Evolutionary conservation across 345 rosid species (phyloP), one percentile per base, ranked within the genome.

Genomic region (Gossypium turneri): DNA sequence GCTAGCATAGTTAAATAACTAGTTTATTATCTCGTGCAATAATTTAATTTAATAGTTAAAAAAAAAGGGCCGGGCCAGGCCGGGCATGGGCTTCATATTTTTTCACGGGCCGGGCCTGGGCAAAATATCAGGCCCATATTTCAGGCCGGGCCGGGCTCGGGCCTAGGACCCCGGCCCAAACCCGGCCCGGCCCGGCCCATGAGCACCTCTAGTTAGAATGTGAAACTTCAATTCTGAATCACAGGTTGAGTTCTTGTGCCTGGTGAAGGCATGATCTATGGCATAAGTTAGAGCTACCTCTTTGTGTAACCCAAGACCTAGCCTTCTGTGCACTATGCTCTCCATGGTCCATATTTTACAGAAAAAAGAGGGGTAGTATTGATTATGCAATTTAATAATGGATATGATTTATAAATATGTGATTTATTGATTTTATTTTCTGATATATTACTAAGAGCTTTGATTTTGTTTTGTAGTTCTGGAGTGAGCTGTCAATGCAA

Each of bases 401-500:
- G 24, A 64, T 11, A 8, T 63, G 24, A 51, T 52, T n/a, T 41
- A 3, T 50, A 25, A 48, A 63, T 52, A 16, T 4, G 29, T 45
- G 55, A 44, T 74, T 13, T 25, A 17, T 51, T 58, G 55, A 44
- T 53, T 34, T 19, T 67, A 41, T 60, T 1, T 38, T 68, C 7
- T 78, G 62, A 64, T 20, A n/a, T 65, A 24, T 70, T 50, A 56
- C 73, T 78, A 63, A 75, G 56, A 71, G 67, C 60, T 76, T 6
- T 76, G 47, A 45, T 70, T 77, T 27, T 67, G 20, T 82, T 44
- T 16, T 76, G 71, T 81, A 95, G 99, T 93, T 91, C 75, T 95
- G 99, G 99, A 87, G 84, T 82, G 94, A 87, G 81, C 71, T 91
- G 71, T 71, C 96, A 6, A 81, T 75, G 10, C 88, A 85, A 80